These are phyloP conservation scores for Halophytophthora polymorphica DNA, from an alignment of 352 stramenopile species.

Conservation along the genomic window DNA sequence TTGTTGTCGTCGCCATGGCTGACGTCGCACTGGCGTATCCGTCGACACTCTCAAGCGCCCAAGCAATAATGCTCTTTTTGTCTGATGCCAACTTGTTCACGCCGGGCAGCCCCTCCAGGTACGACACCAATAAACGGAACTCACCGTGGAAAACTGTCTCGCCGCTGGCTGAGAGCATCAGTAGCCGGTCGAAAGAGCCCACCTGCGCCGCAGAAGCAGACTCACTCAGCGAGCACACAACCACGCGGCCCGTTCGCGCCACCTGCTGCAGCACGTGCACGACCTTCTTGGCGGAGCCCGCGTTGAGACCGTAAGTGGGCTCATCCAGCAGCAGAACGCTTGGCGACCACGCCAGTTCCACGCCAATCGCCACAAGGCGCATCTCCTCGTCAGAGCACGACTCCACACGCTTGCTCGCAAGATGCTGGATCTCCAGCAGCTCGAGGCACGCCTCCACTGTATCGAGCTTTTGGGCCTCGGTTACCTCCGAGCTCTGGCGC, in stretches of 20 bases:
- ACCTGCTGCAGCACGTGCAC: slow-evolving; percentile 20
- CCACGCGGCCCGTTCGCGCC: slow-evolving; percentile 17
- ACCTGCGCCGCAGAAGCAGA: slow-evolving; percentile 8
- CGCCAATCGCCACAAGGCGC: slow-evolving; percentile 23
- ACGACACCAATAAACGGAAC: slow-evolving; percentile 12
- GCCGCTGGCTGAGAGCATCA: slow-evolving; percentile 20
- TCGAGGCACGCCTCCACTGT: slow-evolving; percentile 18
- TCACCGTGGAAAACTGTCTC: slow-evolving; percentile 26
- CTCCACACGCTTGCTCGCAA: slow-evolving; percentile 14
- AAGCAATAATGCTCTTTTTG: slow-evolving; percentile 20
- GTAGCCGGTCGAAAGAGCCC: slow-evolving; percentile 16
- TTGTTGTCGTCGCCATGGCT: not conserved
- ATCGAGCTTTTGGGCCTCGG: slow-evolving; percentile 10
- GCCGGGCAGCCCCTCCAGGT: slow-evolving; percentile 16
- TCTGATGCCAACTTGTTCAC: slow-evolving; percentile 18
- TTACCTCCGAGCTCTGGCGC: slow-evolving; percentile 9
- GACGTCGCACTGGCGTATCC: not conserved
- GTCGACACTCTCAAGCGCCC: slow-evolving; percentile 22
- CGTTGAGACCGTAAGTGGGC: slow-evolving; percentile 18
- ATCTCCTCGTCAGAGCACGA: slow-evolving; percentile 12
- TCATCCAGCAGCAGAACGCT: slow-evolving; percentile 23
- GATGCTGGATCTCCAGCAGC: slow-evolving; percentile 16
- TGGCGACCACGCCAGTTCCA: slow-evolving; percentile 21
- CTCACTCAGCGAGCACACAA: slow-evolving; percentile 22
- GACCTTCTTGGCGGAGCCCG: slow-evolving; percentile 11